A percentile compares a stretch with the other conserved stretches of the same genome.
phyloP scores from a whole-genome alignment of 192 early-diverging fungal genomes.

The Gryganskiella cystojenkinii region DNA sequence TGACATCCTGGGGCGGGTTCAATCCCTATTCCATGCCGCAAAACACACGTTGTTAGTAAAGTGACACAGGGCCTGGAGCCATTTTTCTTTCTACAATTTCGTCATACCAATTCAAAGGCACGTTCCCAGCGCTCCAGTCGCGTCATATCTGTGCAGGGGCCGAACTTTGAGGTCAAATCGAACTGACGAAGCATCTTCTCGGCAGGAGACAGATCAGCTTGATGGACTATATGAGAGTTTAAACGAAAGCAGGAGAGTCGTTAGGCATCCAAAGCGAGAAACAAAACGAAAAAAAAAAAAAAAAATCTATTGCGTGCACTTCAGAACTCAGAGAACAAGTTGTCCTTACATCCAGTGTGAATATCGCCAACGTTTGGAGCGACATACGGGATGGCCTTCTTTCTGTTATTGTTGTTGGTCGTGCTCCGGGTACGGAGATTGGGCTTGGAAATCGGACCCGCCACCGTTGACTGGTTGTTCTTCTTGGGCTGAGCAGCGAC shows the following conservation, averaged over 20 bases:
- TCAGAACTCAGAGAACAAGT: too few species aligned
- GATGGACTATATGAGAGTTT: conserved; percentile 17
- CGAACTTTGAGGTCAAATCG: conserved; percentile 26
- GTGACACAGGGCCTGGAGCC: neutral
- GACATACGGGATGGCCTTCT: neutral
- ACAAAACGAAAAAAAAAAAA: neutral
- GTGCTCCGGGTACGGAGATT: neutral
- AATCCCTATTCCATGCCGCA: conserved; percentile 18
- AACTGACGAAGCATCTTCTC: conserved; percentile 40
- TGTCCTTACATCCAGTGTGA: conserved; percentile 45
- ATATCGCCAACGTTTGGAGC: conserved; percentile 35
- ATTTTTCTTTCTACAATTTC: too few species aligned
- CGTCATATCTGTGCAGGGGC: conserved; percentile 28
- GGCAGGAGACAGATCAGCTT: conserved; percentile 5
- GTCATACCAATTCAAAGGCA: conserved; percentile 32
- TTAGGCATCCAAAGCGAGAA: neutral
- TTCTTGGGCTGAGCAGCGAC: neutral
- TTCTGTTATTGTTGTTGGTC: neutral
- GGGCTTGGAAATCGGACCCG: neutral
- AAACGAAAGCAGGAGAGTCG: neutral
- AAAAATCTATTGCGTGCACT: too few species aligned
- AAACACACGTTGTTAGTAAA: neutral
- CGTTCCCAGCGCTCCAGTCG: conserved; percentile 49
- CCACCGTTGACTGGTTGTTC: neutral
- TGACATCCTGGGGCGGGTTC: conserved; percentile 26